Evolutionary conservation across 805 yeast genomes (phyloP).

Genomic region (Ogataea nakhonphanomensis): DNA sequence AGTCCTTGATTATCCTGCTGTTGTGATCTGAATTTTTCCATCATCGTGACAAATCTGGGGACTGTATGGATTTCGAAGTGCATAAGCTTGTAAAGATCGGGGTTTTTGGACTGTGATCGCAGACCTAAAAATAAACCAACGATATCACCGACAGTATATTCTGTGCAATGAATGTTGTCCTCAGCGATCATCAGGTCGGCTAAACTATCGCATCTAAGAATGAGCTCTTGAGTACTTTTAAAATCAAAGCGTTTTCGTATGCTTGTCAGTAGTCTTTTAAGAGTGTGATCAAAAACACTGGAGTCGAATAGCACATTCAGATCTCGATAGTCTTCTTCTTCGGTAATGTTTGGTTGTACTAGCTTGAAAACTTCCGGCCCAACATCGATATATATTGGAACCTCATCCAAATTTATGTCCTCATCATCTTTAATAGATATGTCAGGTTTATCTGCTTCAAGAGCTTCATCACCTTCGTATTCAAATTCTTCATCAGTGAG

Average conservation of each 20-base stretch:
- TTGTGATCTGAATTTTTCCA: constrained; percentile 5
- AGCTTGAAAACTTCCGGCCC: constrained; percentile 28
- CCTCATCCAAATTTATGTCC: background rate
- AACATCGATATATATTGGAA: constrained; percentile 29
- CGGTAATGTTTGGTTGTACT: constrained; percentile 18
- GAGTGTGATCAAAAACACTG: constrained; percentile 8
- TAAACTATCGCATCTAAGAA: constrained; percentile 21
- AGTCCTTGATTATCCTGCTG: constrained; percentile 18
- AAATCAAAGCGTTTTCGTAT: no score
- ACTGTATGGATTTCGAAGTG: constrained; percentile 19
- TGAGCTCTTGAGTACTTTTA: background rate
- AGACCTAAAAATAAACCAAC: constrained; percentile 19
- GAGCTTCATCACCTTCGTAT: background rate
- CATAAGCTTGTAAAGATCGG: constrained; percentile 23
- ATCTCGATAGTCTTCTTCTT: constrained; percentile 26
- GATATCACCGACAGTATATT: constrained; percentile 20
- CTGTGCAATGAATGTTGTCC: constrained; percentile 19
- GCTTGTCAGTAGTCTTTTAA: constrained; percentile 9
- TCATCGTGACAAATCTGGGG: constrained; percentile 14
- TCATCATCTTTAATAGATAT: background rate
- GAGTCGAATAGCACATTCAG: constrained; percentile 20
- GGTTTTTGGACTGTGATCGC: constrained; percentile 22
- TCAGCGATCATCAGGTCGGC: constrained; percentile 24
- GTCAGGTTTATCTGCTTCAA: background rate
- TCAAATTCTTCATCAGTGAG: constrained; percentile 9